Evolutionary conservation across 306 rosid genomes (phyloP).

Genomic region (Purshia tridentata): DNA sequence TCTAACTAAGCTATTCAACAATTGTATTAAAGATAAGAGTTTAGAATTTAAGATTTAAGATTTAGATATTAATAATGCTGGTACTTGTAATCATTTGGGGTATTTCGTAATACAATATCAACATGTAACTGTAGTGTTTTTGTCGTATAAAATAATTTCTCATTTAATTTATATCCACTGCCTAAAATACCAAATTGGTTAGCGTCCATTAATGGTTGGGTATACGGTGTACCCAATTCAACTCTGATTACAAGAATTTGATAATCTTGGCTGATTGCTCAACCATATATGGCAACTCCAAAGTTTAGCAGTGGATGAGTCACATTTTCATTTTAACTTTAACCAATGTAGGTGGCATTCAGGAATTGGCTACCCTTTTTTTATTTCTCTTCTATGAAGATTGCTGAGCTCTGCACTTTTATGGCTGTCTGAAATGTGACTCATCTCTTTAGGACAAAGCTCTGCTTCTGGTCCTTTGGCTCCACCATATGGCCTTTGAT

Average conservation of each 20-base stretch:
- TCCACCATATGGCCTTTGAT: no score
- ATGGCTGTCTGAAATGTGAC: not conserved
- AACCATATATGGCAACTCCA: not conserved
- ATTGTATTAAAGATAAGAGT: no score
- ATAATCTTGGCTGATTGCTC: not conserved
- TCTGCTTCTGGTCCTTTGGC: no score
- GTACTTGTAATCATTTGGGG: no score
- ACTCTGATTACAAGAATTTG: not conserved
- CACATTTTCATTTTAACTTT: not conserved
- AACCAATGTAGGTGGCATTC: not conserved
- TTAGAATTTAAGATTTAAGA: no score
- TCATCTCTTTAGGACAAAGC: not conserved
- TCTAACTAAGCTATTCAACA: no score
- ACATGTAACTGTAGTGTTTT: no score
- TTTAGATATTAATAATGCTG: no score
- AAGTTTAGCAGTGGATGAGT: not conserved
- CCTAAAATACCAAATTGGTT: not conserved
- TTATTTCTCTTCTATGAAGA: not conserved
- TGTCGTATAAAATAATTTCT: no score
- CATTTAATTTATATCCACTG: not conserved
- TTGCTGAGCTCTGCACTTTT: not conserved
- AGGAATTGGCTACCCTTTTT: not conserved
- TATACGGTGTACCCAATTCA: not conserved
- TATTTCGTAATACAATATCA: no score
- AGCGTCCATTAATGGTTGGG: not conserved